Evolutionary conservation across 345 rosid species (phyloP), one percentile per base, ranked within the genome.

Genomic region (Angophora floribunda): DNA sequence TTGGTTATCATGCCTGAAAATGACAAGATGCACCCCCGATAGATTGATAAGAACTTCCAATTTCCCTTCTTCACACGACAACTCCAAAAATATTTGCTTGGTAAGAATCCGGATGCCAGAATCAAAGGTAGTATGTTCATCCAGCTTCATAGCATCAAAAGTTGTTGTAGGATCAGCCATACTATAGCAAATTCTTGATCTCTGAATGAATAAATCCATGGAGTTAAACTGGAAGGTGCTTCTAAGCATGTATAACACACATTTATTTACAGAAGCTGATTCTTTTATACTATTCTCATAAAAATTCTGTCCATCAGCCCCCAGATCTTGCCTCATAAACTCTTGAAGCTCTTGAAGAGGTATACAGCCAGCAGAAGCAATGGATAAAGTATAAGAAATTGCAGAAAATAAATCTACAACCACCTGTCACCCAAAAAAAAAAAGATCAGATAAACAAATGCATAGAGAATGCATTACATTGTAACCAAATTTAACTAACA

Each of bases 91-190:
- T 85, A 89, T 89, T 91, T 89, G 91, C 89, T 88, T 92, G 89
- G 94, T 86, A 91, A 96, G 93, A 87, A 93, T 88, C 98, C 96
- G 93, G 53, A 96, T 89, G 89, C 95, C 96, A 86, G 87, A 93
- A 88, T 94, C 93, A 86, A 88, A 91, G 7, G 89, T 85, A 88
- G 84, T 85, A 89, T 89, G 59, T 30, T 32, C 92, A 86, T 88
- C 89, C 49, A 90, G 87, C 88, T 88, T 89, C n/a, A 79, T 57
- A 89, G 90, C 91, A 89, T 93, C 95, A 90, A 85, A 87, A 87
- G 57, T 86, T 90, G 90, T 90, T 57, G 63, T 88, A 57, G 57
- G 65, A 89, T 85, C 87, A 86, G 90, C 93, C 89, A 85, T 52
- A 70, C 90, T 88, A 45, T 92, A 89, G 49, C 88, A 88, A 85